Evolutionary conservation across 768 basidiomycete genomes (phyloP).

Genomic region (Lentinula sp.): DNA sequence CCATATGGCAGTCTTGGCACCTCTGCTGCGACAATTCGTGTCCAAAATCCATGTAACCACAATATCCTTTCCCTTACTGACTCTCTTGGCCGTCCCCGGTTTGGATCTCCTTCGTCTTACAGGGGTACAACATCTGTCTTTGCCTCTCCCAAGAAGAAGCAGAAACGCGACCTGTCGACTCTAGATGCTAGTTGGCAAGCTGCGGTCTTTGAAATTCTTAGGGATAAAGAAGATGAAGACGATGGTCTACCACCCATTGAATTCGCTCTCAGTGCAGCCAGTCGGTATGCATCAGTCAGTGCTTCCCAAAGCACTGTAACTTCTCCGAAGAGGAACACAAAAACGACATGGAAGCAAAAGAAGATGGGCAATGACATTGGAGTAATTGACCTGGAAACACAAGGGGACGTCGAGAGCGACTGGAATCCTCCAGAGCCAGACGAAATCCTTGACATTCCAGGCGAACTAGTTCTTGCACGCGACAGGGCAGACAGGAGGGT

Average conservation of each 20-base stretch:
- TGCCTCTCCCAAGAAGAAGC: conserved; percentile 41
- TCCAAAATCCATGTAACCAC: conserved; percentile 26
- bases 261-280: conserved; percentile 15
- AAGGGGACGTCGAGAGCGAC: conserved; percentile 11
- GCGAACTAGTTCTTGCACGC: conserved; percentile 57
- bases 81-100: conserved; percentile 32
- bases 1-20: conserved; percentile 15
- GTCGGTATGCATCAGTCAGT: conserved; percentile 8
- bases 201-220: conserved; percentile 42
- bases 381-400: conserved; percentile 7
- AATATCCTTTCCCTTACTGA: conserved; percentile 36
- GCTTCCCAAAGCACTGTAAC: conserved; percentile 9
- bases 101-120: conserved; percentile 32
- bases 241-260: conserved; percentile 43
- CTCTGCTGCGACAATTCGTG: conserved; percentile 22
- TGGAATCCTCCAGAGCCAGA: conserved; percentile 44
- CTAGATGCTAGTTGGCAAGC: conserved; percentile 37
- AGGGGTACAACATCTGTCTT: conserved; percentile 6
- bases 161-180: conserved; percentile 26
- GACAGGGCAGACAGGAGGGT: conserved; percentile 25
- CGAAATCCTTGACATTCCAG: conserved; percentile 50
- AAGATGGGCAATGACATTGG: conserved; percentile 9
- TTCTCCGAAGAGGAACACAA: conserved; percentile 6
- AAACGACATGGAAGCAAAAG: conserved; percentile 21
- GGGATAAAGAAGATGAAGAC: conserved; percentile 33